Base-by-base conservation (phyloP, 257 asterid species). In the Lavandula angustifolia region DNA sequence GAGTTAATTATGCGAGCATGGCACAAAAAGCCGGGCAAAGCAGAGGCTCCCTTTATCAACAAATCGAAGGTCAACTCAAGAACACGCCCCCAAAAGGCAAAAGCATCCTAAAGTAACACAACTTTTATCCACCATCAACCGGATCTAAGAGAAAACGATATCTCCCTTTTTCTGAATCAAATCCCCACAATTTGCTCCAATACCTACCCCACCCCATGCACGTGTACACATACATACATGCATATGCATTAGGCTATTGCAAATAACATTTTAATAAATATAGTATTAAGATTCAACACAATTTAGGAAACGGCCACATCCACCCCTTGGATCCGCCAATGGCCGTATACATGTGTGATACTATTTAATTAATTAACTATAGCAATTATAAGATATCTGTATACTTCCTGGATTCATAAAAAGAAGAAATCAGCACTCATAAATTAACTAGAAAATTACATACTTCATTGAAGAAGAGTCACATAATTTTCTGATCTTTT, bases 61-160 rank as follows among this genome's bases (percentile, higher is more conserved):
- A 41, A 60, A 60, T 60, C 38, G 53, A 60, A 60, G 65, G 65
- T 60, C 65, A 60, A 60, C 65, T 60, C 65, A 60, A 60, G 65
- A 60, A 41, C 18, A 40, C 37, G 7, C 64, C 65, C 51, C 5
- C 37, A 40, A 60, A 60, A 60, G 65, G 65, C 40, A 41, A 60
- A 60, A 60, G 65, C 52, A 22, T 10, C 11, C 41, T 18, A 60
- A 60, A 43, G 64, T 10, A 41, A 10, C 12, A 2, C 37, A 10
- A 27, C 52, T 41, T 60, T 59, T 41, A 10, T 40, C 38, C 40
- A 59, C 65, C 64, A 40, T 41, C 3, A 18, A 59, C 12, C 51
- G 35, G 35, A 58, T 57, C 63, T 37, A 35, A 7, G 16, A 35
- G 62, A 57, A 57, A 38, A 58, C 35, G 16, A 58, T 17, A 58